These are phyloP conservation scores for Thuja plicata DNA, from an alignment of 83 land plant genomes.

Conservation along the genomic window DNA sequence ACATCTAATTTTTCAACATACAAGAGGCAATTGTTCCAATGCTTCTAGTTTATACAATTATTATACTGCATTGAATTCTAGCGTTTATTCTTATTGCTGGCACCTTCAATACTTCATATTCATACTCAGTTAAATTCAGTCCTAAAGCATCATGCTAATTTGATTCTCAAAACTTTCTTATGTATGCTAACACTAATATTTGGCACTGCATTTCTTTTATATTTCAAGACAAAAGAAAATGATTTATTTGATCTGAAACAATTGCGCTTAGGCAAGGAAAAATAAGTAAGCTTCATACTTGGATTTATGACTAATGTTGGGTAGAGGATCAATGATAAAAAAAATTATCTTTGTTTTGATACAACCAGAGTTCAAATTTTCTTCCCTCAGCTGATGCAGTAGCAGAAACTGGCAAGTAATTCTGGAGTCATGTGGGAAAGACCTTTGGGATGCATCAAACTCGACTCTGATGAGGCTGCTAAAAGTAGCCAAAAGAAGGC, in stretches of 20 bases:
- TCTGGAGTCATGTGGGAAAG: neutral
- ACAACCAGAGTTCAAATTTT: no score
- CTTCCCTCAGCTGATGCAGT: neutral
- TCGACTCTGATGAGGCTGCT: neutral
- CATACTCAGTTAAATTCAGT: neutral
- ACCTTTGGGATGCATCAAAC: neutral
- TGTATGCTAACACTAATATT: neutral
- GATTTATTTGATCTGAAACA: neutral
- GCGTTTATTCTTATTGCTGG: neutral
- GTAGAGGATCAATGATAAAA: neutral
- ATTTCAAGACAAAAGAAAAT: neutral
- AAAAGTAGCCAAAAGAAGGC: neutral
- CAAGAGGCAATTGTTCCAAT: neutral
- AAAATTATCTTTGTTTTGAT: neutral
- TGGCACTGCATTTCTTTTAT: neutral
- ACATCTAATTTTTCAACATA: neutral
- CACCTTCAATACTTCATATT: neutral
- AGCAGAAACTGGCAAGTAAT: neutral
- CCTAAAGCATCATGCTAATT: neutral
- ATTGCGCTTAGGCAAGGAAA: neutral
- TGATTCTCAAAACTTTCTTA: neutral
- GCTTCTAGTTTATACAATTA: neutral
- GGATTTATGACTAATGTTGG: neutral
- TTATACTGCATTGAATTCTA: neutral
- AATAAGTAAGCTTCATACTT: no score